A percentile compares a stretch with the other conserved stretches of the same genome.
Evolutionary conservation across 345 rosid species (phyloP).

Genomic region (Melaleuca alternifolia): DNA sequence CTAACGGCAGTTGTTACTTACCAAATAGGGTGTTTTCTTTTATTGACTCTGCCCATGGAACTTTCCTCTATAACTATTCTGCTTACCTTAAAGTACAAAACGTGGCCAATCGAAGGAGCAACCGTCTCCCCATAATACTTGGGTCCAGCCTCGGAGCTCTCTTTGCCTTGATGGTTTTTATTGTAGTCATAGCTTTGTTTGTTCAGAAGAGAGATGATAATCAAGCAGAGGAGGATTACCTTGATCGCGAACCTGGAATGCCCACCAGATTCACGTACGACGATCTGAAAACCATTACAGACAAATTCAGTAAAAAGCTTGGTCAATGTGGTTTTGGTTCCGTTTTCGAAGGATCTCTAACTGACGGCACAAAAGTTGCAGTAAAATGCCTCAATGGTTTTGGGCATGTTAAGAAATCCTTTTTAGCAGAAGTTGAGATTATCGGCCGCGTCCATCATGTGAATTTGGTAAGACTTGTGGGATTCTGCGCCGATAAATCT

Average conservation of each 20-base stretch:
- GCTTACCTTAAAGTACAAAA: background rate
- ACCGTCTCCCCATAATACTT: background rate
- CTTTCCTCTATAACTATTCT: background rate
- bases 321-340: constrained; percentile 30
- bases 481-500: constrained; percentile 19
- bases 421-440: constrained; percentile 19
- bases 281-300: constrained; percentile 1
- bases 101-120: background rate
- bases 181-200: background rate
- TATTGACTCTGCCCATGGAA: background rate
- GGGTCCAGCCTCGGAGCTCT: background rate
- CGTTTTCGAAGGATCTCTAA: constrained; percentile 13
- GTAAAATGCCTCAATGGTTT: constrained; percentile 17
- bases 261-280: background rate
- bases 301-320: constrained; percentile 6
- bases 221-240: background rate
- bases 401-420: constrained; percentile 10
- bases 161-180: background rate
- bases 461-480: constrained; percentile 16
- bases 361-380: constrained; percentile 13
- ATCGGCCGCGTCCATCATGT: constrained; percentile 22
- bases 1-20: background rate
- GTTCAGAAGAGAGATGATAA: background rate
- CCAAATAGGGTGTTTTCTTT: background rate
- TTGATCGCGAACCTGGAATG: background rate